phyloP scores from a whole-genome alignment of 495 filamentous ascomycete genomes.

The Xylaria nigripes region DNA sequence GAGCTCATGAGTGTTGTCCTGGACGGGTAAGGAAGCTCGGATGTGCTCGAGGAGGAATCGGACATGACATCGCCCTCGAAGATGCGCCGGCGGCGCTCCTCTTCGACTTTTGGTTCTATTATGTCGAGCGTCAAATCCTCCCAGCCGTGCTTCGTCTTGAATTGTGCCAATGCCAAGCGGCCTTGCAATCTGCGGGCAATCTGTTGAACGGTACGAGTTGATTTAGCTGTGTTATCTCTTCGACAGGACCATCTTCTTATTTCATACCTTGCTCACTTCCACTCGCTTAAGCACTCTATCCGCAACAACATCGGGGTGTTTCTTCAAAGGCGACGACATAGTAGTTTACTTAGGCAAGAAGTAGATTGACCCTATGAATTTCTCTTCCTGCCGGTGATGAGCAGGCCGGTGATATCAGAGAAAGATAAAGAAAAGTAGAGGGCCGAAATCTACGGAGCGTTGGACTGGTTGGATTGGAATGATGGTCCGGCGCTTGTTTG shows the following conservation, averaged over 20 bases:
- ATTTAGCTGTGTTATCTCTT: background rate
- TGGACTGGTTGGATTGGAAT: constrained; percentile 25
- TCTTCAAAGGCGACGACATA: constrained; percentile 51
- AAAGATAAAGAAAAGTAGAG: constrained; percentile 3
- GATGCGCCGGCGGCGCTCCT: constrained; percentile 57
- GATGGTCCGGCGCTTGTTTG: constrained; percentile 31
- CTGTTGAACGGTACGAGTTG: constrained; percentile 38
- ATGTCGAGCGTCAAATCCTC: constrained; percentile 66
- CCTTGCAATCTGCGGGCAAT: constrained; percentile 86
- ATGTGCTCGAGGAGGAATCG: constrained; percentile 72
- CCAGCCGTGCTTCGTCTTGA: constrained; percentile 91
- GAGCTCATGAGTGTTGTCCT: constrained; percentile 51
- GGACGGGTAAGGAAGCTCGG: constrained; percentile 45
- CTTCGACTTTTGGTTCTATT: constrained; percentile 67
- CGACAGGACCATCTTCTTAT: background rate
- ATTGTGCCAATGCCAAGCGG: constrained; percentile 86
- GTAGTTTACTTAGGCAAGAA: constrained; percentile 24
- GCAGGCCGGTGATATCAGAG: constrained; percentile 16
- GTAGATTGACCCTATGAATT: constrained; percentile 1
- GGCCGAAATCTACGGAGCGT: constrained; percentile 9
- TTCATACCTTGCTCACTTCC: constrained; percentile 75
- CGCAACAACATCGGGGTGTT: constrained; percentile 57
- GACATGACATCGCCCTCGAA: constrained; percentile 60
- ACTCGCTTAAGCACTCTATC: constrained; percentile 62
- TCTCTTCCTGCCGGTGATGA: constrained; percentile 11